Evolutionary conservation across 2,329 filamentous ascomycete genomes (phyloP).

Genomic region (Cladosporium sp.): DNA sequence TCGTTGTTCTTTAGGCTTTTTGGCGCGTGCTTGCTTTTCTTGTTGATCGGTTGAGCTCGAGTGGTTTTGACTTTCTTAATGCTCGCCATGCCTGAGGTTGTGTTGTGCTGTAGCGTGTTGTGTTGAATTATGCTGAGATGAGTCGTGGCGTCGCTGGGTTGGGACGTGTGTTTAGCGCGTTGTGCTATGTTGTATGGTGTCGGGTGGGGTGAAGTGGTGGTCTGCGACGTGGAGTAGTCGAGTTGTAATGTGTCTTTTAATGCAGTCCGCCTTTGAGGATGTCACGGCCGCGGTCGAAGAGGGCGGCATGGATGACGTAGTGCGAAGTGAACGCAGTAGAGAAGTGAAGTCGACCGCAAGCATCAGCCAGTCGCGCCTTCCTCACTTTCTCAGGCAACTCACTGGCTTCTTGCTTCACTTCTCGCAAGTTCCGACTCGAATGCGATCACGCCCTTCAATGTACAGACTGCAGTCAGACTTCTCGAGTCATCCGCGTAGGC

Average conservation of each 20-base stretch:
- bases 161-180: too few relatives aligned
- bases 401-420: too few relatives aligned
- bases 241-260: not conserved
- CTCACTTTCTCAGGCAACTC: too few relatives aligned
- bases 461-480: too few relatives aligned
- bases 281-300: not conserved
- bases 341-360: not conserved
- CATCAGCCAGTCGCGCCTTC: not conserved
- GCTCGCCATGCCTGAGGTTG: not conserved
- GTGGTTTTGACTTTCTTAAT: not conserved
- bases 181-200: too few relatives aligned
- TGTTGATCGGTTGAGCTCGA: not conserved
- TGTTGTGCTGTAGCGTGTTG: not conserved
- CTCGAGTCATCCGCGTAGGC: too few relatives aligned
- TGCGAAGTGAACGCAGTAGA: not conserved
- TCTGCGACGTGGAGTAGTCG: not conserved
- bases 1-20: not conserved
- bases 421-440: too few relatives aligned
- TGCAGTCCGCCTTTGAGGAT: not conserved
- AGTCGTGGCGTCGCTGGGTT: not conserved
- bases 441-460: too few relatives aligned
- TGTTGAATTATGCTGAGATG: not conserved
- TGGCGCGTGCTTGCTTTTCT: not conserved
- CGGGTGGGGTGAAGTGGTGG: too few relatives aligned
- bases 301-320: not conserved